Evolutionary conservation across 225 moss, liverwort and hornwort genomes (phyloP), one percentile per base, ranked within the genome.

Genomic region (Antitrichia curtipendula): DNA sequence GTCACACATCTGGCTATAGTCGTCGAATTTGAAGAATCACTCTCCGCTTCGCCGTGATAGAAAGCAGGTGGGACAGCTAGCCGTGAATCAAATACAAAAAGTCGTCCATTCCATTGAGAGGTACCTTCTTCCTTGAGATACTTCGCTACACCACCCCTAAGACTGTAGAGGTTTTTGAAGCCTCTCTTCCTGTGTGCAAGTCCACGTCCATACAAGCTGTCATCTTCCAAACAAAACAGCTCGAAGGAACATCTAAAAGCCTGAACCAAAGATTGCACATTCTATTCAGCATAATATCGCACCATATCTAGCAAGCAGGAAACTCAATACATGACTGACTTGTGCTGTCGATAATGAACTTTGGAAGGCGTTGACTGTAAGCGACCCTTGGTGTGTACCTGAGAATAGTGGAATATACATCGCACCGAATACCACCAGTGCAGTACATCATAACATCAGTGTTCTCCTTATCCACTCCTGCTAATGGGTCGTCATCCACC

Each of bases 361-460:
- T 47, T 14, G 29, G 15, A 36, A 84, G 29, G 36, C 59, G 54
- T 65, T 71, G 25, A 76, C 57, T 56, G 61, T 76, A 81, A 75
- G 85, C 73, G 19, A 75, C 60, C 36, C 45, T 84, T 71, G 70
- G 60, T 54, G 40, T 83, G 58, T 91, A 99, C 98, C 98, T 95
- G 75, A 97, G 94, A 82, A 99, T 97, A n/a, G 97, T 97, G 79
- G 99, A 97, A 91, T 95, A 99, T 20, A 99, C 96, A 90, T 99
- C 97, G 88, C 99, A 99, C 47, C 97, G 97, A 84, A 99, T 99
- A 53, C 99, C 99, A 82, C 99, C 99, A 31, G 99, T 99, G 93
- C 99, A 99, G 84, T 99, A 99, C 99, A 99, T 99, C 96, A 99
- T 92, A 34, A 99, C 91, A 62, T 99, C 99, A 28, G 92, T 95